Evolutionary conservation across 352 stramenopile genomes (phyloP), one percentile per base, ranked within the genome.

Genomic region (Pythium scleroteichum): DNA sequence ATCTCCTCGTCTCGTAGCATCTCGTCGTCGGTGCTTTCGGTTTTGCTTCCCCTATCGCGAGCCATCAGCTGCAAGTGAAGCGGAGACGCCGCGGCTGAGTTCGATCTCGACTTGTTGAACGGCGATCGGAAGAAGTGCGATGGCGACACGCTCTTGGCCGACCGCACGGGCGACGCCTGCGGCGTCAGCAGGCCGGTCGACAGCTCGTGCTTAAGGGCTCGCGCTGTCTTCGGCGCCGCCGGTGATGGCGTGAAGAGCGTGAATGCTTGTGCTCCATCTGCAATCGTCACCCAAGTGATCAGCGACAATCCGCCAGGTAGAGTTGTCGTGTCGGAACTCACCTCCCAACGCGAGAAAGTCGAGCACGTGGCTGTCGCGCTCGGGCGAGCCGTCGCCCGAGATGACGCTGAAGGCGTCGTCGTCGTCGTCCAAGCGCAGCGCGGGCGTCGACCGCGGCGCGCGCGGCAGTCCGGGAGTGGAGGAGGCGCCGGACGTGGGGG

Each of bases 111-210:
- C n/a, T 56, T 56, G 40, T 20, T 69, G 38, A 81, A 66, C 10
- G 85, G 83, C 20, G 83, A 92, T 17, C 83, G 82, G 53, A 94
- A 90, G 65, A 92, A 94, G 19, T 60, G 71, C 13, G 85, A 92
- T 5, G 85, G 85, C 2, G 83, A 94, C 24, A 72, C 4, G 72
- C 54, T 59, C 23, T 40, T 51, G 38, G 32, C 27, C 2, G 32
- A 46, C 29, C 53, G 53, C 27, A 39, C 3, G 0, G 61, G 53
- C 33, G 62, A 65, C 20, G 60, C 38, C 39, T 62, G 53, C 29
- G 60, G 46, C 14, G 60, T 62, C 26, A 62, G 49, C 19, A 54
- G 23, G 38, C 59, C 50, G 23, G 23, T 20, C 0, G 50, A 20
- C 14, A 66, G 44, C 39, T 66, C 59, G 1, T 20, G 23, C 14